Evolutionary conservation across 2,329 filamentous ascomycete species (phyloP).

Genomic region (Stachybotrys chartarum): DNA sequence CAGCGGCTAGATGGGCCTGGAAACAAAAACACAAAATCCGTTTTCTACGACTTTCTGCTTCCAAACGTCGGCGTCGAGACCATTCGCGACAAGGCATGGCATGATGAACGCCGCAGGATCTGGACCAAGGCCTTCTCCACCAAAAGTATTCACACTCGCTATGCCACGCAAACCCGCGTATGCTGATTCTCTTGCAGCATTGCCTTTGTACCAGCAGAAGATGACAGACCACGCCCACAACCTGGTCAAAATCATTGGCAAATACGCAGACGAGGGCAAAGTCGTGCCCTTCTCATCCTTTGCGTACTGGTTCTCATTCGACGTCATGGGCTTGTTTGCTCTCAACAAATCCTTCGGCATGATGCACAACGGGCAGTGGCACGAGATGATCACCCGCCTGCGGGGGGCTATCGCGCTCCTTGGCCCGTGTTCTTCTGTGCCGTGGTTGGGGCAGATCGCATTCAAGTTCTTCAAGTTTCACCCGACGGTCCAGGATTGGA

Average conservation of each 20-base stretch:
- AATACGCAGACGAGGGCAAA: background rate
- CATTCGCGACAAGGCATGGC: constrained; percentile 11
- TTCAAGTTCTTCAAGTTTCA: constrained; percentile 11
- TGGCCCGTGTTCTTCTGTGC: constrained; percentile 18
- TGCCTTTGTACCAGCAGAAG: background rate
- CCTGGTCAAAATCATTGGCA: background rate
- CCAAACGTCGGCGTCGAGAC: constrained; percentile 11
- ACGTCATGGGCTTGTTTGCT: constrained; percentile 28
- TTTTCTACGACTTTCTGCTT: constrained; percentile 16
- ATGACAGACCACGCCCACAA: background rate
- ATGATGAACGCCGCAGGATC: constrained; percentile 11
- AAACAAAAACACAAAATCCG: background rate
- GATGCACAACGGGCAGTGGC: constrained; percentile 17
- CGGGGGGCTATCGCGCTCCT: constrained; percentile 18
- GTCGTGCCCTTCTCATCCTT: background rate
- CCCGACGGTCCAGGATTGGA: constrained; percentile 13
- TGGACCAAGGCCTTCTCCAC: constrained; percentile 14
- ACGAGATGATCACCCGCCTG: constrained; percentile 15
- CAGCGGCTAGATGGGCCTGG: too few relatives aligned
- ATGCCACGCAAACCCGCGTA: background rate
- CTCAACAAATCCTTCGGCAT: constrained; percentile 28
- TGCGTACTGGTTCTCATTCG: constrained; percentile 20
- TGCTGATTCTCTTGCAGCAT: background rate
- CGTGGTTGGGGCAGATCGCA: constrained; percentile 17
- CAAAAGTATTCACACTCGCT: constrained; percentile 7